phyloP scores from a whole-genome alignment of 2,329 filamentous ascomycete genomes.

The Grosmannia penicillata region DNA sequence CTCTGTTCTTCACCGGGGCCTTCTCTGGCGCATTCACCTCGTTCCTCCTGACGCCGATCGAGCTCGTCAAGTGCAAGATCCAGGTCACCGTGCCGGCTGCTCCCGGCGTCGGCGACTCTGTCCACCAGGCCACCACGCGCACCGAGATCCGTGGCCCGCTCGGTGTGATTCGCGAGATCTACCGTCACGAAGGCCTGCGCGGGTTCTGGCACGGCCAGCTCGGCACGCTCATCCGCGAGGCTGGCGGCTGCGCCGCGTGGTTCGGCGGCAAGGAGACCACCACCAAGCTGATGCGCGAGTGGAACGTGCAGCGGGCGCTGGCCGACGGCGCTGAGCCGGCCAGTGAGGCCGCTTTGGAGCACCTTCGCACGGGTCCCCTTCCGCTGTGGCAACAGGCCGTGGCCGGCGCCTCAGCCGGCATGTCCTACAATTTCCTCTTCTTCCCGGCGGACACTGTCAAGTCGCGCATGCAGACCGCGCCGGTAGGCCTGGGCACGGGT shows the following conservation, averaged over 20 bases:
- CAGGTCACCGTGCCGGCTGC: constrained; percentile 60
- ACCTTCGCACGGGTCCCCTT: constrained; percentile 36
- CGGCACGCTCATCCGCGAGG: constrained; percentile 86
- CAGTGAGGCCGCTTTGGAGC: constrained; percentile 20
- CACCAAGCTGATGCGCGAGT: constrained; percentile 51
- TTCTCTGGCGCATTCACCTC: constrained; percentile 82
- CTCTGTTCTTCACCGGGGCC: constrained; percentile 67
- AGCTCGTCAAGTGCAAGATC: constrained; percentile 97
- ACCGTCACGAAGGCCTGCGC: constrained; percentile 62
- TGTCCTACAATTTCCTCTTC: constrained; percentile 94
- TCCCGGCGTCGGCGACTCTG: constrained; percentile 23
- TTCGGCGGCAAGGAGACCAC: constrained; percentile 82
- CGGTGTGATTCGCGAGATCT: constrained; percentile 63
- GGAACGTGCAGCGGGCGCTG: constrained; percentile 29
- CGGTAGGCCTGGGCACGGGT: constrained; percentile 37
- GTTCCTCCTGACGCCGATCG: constrained; percentile 82
- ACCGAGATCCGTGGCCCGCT: constrained; percentile 38
- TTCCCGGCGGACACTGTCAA: constrained; percentile 97
- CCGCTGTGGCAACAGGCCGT: constrained; percentile 78
- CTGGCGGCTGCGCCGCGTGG: constrained; percentile 87
- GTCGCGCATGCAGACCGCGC: constrained; percentile 85
- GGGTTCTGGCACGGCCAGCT: constrained; percentile 95
- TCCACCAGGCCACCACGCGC: not conserved
- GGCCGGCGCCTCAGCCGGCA: constrained; percentile 75
- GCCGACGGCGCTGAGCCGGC: constrained; percentile 13